Percentiles rank a stretch among this genome's conserved stretches.
phyloP scores from a whole-genome alignment of 305 asterid species.

The Fraxinus greggii region DNA sequence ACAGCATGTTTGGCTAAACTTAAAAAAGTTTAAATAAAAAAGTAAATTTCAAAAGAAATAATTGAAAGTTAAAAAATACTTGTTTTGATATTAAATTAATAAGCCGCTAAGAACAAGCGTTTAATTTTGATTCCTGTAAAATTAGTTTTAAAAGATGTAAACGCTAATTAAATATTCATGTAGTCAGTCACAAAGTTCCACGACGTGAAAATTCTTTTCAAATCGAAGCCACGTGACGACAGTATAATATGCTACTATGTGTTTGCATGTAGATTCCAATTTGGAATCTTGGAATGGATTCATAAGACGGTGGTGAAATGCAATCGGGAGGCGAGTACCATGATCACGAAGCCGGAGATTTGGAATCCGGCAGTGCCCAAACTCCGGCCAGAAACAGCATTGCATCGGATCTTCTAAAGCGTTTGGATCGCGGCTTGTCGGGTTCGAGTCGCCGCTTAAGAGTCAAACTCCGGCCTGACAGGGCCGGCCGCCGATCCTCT shows the following conservation, averaged over 20 bases:
- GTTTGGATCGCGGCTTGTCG: conserved; percentile 71
- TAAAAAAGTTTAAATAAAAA: no score
- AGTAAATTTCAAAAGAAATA: no score
- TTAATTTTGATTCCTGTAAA: background rate
- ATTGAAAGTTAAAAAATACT: no score
- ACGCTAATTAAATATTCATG: background rate
- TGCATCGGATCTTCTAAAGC: conserved; percentile 60
- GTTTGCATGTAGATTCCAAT: background rate
- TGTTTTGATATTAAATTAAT: background rate
- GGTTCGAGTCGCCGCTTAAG: conserved; percentile 70
- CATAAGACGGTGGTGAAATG: conserved; percentile 28
- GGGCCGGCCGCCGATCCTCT: conserved; percentile 37
- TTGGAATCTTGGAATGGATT: conserved; percentile 18
- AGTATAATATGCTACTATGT: background rate
- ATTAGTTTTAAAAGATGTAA: background rate
- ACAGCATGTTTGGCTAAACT: no score
- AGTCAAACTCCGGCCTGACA: conserved; percentile 42
- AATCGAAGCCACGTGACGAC: background rate
- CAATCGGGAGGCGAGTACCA: conserved; percentile 38
- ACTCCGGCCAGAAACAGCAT: conserved; percentile 41
- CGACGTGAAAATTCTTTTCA: background rate
- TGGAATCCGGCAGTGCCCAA: conserved; percentile 44
- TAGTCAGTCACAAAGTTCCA: background rate
- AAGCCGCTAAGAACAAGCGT: background rate
- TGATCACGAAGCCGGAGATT: conserved; percentile 60